Evolutionary conservation across 768 basidiomycete species (phyloP), one percentile per base, ranked within the genome.

Genomic region (Pleurotus citrinopileatus): DNA sequence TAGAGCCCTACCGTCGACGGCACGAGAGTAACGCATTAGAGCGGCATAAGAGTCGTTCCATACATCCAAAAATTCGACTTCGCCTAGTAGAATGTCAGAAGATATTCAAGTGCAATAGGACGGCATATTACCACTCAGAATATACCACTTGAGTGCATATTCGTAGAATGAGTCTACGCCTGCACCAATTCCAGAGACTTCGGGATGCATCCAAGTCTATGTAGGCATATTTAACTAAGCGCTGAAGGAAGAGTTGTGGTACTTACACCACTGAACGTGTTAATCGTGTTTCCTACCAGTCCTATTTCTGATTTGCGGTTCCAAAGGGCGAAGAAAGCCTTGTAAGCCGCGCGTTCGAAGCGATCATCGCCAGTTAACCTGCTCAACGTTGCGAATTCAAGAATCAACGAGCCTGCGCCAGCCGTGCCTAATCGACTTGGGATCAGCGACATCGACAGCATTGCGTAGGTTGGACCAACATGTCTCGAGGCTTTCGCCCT

Each of bases 141-240:
- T 85, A 65, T 94, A 94, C 84, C 92, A 93, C 63, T 95, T 95
- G 40, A 94, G 69, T 9, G 93, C 90, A 67, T 95, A 95, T 65
- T 99, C 97, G 64, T 89, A 94, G 67, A 96, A 97, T 2, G 91
- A 94, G 66, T 98, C 97, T 38, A 97, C 86, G 0, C 97, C 97
- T 4, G 97, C 97, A 22, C 96, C 96, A 27, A 95, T 89, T 1
- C 88, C 82, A 23, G 84, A 86, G 5, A 87, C 70, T 57, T 92
- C 87, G 15, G 94, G 92, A 44, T 74, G 69, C 12, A 78, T 80
- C 94, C 94, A 97, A 29, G 72, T 67, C 91, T 89, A 64, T 20
- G 47, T 25, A 29, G 20, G 12, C 19, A 13, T 53, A 43, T 25
- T 17, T 37, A 42, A n/a, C 42, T 7, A 42, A 56, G 8, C 29